Evolutionary conservation across 257 asterid genomes (phyloP).

Genomic region (Echites panduratus): DNA sequence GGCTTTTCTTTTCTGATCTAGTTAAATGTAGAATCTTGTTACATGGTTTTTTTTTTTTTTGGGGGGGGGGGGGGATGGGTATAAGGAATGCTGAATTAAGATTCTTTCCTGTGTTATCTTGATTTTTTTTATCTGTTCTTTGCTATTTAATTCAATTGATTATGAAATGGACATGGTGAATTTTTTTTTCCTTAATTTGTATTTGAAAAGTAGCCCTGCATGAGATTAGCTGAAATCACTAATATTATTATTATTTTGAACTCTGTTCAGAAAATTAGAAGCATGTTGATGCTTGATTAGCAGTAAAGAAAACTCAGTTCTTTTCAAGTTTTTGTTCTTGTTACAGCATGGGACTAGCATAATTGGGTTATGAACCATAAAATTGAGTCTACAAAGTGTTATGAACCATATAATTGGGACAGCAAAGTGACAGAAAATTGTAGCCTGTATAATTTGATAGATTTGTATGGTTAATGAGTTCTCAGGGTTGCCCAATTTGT

Average conservation of each 20-base stretch:
- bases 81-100: slow-evolving; percentile 1
- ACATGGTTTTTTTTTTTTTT: too few relatives aligned
- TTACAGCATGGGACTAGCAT: not conserved
- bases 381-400: not conserved
- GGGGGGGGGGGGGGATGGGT: too few relatives aligned
- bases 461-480: not conserved
- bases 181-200: not conserved
- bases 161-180: not conserved
- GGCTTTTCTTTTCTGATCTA: not conserved
- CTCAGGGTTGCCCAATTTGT: not conserved
- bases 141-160: not conserved
- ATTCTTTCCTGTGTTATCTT: not conserved
- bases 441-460: slow-evolving; percentile 6
- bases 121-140: not conserved
- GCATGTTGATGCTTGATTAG: not conserved
- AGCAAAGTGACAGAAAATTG: not conserved
- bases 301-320: not conserved
- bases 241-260: not conserved
- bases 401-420: not conserved
- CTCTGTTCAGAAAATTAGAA: not conserved
- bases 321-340: not conserved
- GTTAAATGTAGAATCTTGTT: not conserved
- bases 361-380: not conserved
- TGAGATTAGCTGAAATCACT: not conserved
- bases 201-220: not conserved